Base-by-base conservation (phyloP, 2,329 filamentous ascomycete species). In the Aspergillus fructus region DNA sequence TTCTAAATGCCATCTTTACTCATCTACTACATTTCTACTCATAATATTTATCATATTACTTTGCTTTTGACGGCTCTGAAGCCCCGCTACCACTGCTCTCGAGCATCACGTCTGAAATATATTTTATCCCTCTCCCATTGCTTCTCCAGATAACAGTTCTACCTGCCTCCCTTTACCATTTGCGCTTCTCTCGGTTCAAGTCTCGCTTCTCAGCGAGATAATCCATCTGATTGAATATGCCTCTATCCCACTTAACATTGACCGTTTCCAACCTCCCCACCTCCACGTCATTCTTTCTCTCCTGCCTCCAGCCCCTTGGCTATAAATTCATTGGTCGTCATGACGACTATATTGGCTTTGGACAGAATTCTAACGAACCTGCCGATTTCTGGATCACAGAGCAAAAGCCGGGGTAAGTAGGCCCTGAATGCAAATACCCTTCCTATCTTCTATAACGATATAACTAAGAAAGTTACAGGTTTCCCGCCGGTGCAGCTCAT, bases 271-370 rank as follows among this genome's bases (percentile, higher is more conserved):
- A 93, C 73, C 85, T 96, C 53, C 85, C 91, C 54, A 85, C 87
- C 37, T 89, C 91, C 3, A 86, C 89, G 49, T 94, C 91, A 7
- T 96, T 96, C 79, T 96, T 91, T 75, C 84, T 92, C 21, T 84
- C 89, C 61, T 82, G 91, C 62, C 82, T 91, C 7, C 90, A 93
- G 65, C 89, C 90, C 3, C 81, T 96, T 21, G 89, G 89, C 39
- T 86, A 96, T 60, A 83, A 83, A 59, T 96, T 87, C 71, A 82
- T 91, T 61, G 84, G 83, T 55, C 78, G 83, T 58, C 79, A 83
- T 69, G 83, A 84, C 51, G 80, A 84, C 61, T 84, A 84, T 53
- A 82, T 87, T 62, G 85, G 83, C 5, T 82, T 87, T 63, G 85
- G 85, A 23, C 79, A 85, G 55, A 75, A 80, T 55, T 79, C 83